Evolutionary conservation across 2,329 filamentous ascomycete species (phyloP).

Genomic region (Aspergillus proliferans): DNA sequence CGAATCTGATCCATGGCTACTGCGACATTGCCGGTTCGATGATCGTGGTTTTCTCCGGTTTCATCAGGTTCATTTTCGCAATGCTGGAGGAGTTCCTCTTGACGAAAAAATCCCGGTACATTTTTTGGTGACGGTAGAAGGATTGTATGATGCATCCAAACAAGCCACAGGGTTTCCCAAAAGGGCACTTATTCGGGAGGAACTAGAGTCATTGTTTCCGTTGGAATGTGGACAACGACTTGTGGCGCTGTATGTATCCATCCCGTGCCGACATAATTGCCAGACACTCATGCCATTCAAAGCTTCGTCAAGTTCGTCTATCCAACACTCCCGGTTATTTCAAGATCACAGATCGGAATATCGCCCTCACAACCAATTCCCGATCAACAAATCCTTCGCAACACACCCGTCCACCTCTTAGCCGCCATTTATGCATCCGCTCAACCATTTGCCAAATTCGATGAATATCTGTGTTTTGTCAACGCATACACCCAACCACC

Average conservation of each 20-base stretch:
- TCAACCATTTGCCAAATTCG: constrained; percentile 17
- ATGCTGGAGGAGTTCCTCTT: constrained; percentile 24
- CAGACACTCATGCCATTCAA: not conserved
- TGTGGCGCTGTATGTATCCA: constrained; percentile 8
- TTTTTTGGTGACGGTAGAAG: constrained; percentile 10
- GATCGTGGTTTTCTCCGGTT: constrained; percentile 20
- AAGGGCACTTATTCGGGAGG: not conserved
- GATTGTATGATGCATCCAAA: constrained; percentile 7
- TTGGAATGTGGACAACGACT: constrained; percentile 8
- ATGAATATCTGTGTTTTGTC: constrained; percentile 13
- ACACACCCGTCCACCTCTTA: constrained; percentile 15
- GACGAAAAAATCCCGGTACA: constrained; percentile 22
- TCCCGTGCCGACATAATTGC: not conserved
- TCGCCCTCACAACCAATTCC: not conserved
- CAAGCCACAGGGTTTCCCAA: constrained; percentile 5
- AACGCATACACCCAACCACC: constrained; percentile 11
- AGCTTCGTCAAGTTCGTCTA: constrained; percentile 19
- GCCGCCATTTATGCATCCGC: constrained; percentile 23
- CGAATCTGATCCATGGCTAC: constrained; percentile 28
- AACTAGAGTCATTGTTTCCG: constrained; percentile 7
- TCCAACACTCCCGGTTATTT: constrained; percentile 17
- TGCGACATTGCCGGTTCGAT: constrained; percentile 26
- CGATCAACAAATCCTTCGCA: constrained; percentile 5
- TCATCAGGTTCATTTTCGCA: constrained; percentile 24
- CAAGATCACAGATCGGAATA: constrained; percentile 14